Evolutionary conservation across 2,329 filamentous ascomycete genomes (phyloP).

Genomic region (Knoxdaviesia capensis): DNA sequence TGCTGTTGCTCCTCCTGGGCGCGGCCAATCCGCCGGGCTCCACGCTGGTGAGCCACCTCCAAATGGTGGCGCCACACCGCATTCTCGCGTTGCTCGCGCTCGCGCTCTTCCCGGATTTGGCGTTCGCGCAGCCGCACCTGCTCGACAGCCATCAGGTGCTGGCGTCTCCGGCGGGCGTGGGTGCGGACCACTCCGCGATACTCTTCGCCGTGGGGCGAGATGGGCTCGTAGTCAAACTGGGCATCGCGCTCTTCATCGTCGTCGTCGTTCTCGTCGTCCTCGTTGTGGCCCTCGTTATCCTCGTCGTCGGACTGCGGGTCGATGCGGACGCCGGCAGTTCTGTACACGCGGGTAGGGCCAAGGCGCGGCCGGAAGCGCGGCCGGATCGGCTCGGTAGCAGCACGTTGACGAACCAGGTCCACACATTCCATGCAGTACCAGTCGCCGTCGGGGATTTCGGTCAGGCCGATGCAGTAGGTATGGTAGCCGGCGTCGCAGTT

Average conservation of each 20-base stretch:
- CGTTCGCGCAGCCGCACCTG: slow-evolving; percentile 32
- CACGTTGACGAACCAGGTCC: neutral
- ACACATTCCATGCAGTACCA: slow-evolving; percentile 88
- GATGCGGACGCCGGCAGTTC: too few species aligned
- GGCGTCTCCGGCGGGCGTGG: too few species aligned
- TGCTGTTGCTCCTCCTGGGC: too few species aligned
- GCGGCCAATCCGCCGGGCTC: too few species aligned
- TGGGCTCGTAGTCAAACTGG: too few species aligned
- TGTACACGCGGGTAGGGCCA: too few species aligned
- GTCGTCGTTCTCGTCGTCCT: slow-evolving; percentile 50
- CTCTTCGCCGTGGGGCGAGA: too few species aligned
- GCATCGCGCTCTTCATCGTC: slow-evolving; percentile 20
- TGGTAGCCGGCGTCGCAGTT: slow-evolving; percentile 80
- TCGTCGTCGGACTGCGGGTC: slow-evolving; percentile 9
- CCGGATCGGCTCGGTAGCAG: neutral
- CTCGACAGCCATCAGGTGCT: slow-evolving; percentile 15
- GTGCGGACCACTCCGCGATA: too few species aligned
- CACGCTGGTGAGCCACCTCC: slow-evolving; percentile 37
- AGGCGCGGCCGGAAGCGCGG: too few species aligned
- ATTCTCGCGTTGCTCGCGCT: slow-evolving; percentile 34
- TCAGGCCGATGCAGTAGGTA: slow-evolving; percentile 74
- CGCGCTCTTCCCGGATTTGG: slow-evolving; percentile 14
- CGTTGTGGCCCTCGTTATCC: slow-evolving; percentile 20
- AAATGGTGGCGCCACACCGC: slow-evolving; percentile 70
- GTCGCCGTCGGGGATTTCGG: slow-evolving; percentile 50